These are phyloP conservation scores for Salix udensis DNA, from an alignment of 345 rosid genomes.

Conservation along the genomic window DNA sequence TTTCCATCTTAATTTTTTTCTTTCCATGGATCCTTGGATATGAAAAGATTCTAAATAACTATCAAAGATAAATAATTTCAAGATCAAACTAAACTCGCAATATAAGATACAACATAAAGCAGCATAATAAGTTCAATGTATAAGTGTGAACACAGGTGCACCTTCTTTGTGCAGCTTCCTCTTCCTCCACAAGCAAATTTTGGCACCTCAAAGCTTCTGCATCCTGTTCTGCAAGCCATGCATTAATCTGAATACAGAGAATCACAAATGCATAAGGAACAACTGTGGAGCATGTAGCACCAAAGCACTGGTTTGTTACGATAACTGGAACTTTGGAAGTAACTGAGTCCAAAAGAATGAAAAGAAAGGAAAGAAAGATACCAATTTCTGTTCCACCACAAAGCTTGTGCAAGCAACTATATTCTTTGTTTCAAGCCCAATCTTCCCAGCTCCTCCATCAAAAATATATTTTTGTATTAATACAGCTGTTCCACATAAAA, in stretches of 20 bases:
- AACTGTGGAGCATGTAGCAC: neutral
- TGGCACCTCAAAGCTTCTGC: slow-evolving; percentile 94
- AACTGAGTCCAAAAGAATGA: neutral
- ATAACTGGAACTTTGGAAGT: neutral
- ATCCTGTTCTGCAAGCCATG: slow-evolving; percentile 92
- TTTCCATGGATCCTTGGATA: neutral
- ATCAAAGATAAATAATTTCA: neutral
- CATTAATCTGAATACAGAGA: slow-evolving; percentile 53
- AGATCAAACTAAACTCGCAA: neutral
- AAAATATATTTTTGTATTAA: slow-evolving; percentile 85
- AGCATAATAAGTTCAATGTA: neutral
- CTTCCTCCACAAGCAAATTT: slow-evolving; percentile 88
- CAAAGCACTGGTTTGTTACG: neutral
- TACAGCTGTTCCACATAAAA: slow-evolving; percentile 59
- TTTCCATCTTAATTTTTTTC: neutral
- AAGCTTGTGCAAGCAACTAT: slow-evolving; percentile 81
- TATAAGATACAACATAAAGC: neutral
- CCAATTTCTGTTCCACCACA: slow-evolving; percentile 85
- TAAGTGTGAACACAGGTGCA: slow-evolving; percentile 11
- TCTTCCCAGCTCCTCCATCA: slow-evolving; percentile 78
- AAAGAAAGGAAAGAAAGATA: slow-evolving; percentile 22
- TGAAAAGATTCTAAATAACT: neutral
- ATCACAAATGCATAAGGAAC: slow-evolving; percentile 3
- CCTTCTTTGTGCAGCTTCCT: slow-evolving; percentile 95
- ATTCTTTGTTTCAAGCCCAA: slow-evolving; percentile 77